These are phyloP conservation scores for Metarhizium anisopliae DNA, from an alignment of 2,329 filamentous ascomycete species.

Conservation along the genomic window DNA sequence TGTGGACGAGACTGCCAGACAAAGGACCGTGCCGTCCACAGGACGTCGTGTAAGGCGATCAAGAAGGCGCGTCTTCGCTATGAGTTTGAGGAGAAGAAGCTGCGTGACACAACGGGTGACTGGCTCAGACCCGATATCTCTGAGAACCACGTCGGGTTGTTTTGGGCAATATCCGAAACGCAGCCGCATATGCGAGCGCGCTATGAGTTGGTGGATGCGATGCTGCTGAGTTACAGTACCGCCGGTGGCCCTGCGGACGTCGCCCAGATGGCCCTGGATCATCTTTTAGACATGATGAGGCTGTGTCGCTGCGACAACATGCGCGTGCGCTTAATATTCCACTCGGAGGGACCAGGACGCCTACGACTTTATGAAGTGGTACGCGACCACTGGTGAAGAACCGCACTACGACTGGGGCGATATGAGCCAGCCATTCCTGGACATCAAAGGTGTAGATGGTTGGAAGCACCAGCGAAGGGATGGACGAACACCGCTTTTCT, in stretches of 20 bases:
- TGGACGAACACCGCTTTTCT: neutral
- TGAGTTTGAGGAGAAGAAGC: too few species aligned
- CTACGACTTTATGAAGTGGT: conserved; percentile 33
- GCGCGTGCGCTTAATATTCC: conserved; percentile 19
- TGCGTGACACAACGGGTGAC: too few species aligned
- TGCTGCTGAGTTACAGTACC: too few species aligned
- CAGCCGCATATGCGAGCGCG: conserved; percentile 32
- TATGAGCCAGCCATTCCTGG: conserved; percentile 14
- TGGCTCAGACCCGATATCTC: neutral
- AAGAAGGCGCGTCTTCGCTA: too few species aligned
- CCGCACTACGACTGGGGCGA: conserved; percentile 12
- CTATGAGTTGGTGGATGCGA: conserved; percentile 7
- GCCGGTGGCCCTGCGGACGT: too few species aligned
- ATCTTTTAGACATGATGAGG: too few species aligned
- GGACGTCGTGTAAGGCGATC: too few species aligned
- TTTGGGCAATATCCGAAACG: conserved; percentile 31
- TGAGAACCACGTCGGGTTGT: conserved; percentile 11
- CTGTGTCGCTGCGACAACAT: too few species aligned
- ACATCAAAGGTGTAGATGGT: conserved; percentile 28
- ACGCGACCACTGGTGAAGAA: conserved; percentile 8
- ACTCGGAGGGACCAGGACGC: conserved; percentile 38
- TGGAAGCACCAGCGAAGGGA: conserved; percentile 22
- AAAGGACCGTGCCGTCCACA: too few species aligned
- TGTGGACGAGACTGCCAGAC: too few species aligned
- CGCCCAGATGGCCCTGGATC: too few species aligned